Base-by-base conservation (phyloP, 441 rosid species). In the Adansonia madagascariensis region DNA sequence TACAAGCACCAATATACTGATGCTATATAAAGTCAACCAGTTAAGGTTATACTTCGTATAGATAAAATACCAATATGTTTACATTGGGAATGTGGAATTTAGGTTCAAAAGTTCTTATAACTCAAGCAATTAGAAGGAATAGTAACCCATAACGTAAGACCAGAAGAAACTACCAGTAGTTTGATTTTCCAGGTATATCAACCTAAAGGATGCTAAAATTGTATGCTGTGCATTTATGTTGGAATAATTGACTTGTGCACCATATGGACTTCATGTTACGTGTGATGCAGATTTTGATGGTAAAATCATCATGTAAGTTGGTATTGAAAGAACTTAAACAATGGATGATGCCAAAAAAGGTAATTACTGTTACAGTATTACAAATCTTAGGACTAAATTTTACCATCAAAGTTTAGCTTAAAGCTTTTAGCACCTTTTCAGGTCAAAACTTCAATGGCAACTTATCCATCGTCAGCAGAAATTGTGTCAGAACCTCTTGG, bases 261-360 rank as follows among this genome's bases (percentile, higher is more conserved):
- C 57, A 55, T 20, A 35, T n/a, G 15, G 55, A 44, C 20, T 61
- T 41, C 55, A 20, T 8, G 15, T 41, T 31, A 17, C 10, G 12
- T 52, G 67, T 59, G 49, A 7, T 72, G 83, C 90, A 93, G 98
- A 88, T 95, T 74, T 77, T 86, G 46, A 66, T 83, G 82, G 39
- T 76, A 44, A 90, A 83, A 66, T 82, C 90, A 68, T 84, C 97
- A 2, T 83, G 88, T 71, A 82, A 85, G 73, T 79, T 85, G 85
- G 92, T 91, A 6, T 86, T 91, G 50, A 80, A 84, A 80, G 84
- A 89, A 52, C 82, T 95, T 75, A 88, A 91, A 75, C 61, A 71
- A 0, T 93, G 98, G 98, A 93, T 93, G 97, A 75, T 71, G 27
- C 92, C 97, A 8, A 91, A 91, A 64, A 90, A 90, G 92, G 98